phyloP scores from a whole-genome alignment of 2,329 filamentous ascomycete species.

The Iodosphaeria phyllophila region DNA sequence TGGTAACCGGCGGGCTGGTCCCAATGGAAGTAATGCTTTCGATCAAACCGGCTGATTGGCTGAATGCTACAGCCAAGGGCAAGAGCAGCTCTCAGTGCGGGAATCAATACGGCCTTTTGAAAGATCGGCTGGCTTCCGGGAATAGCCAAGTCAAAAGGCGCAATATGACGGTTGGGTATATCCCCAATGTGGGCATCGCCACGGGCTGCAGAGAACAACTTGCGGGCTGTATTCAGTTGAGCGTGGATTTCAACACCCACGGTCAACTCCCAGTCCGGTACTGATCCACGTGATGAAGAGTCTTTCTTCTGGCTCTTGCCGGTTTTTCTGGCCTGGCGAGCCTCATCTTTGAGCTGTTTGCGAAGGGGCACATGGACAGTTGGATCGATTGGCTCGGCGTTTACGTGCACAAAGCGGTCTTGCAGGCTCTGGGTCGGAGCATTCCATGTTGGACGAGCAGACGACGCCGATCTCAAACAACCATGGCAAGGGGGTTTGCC shows the following conservation, averaged over 20 bases:
- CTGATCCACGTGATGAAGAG: constrained; percentile 27
- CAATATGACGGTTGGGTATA: constrained; percentile 68
- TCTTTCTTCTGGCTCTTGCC: constrained; percentile 27
- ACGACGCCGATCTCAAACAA: no score
- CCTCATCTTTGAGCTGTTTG: constrained; percentile 55
- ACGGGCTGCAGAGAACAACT: constrained; percentile 67
- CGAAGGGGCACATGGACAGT: constrained; percentile 32
- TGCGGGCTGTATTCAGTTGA: constrained; percentile 73
- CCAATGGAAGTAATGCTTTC: constrained; percentile 99
- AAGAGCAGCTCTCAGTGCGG: constrained; percentile 76
- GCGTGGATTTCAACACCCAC: constrained; percentile 96
- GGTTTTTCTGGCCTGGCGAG: constrained; percentile 25
- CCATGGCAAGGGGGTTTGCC: no score
- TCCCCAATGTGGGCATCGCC: constrained; percentile 48
- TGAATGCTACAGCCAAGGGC: constrained; percentile 69
- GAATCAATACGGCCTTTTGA: constrained; percentile 65
- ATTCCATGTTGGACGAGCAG: no score
- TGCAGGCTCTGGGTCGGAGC: no score
- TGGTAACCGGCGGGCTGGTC: constrained; percentile 95
- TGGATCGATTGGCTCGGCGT: no score
- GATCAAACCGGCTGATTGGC: constrained; percentile 64
- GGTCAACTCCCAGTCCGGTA: constrained; percentile 71
- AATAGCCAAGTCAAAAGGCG: constrained; percentile 73
- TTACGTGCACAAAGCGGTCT: no score
- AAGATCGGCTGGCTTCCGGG: constrained; percentile 80